Base-by-base conservation (phyloP, 495 filamentous ascomycete genomes). In the Trichoderma reesei region DNA sequence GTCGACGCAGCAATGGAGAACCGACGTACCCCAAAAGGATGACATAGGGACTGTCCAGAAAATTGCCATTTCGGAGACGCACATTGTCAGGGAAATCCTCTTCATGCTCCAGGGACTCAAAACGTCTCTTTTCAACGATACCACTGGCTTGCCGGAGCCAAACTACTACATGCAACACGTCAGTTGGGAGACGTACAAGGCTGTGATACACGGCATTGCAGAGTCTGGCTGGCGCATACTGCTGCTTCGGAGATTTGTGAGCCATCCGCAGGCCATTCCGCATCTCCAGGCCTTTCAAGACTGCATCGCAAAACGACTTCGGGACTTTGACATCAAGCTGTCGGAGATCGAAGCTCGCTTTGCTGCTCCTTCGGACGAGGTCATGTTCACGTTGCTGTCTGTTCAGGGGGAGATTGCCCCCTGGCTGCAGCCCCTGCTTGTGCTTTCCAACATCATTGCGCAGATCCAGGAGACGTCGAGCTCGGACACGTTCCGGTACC, bases 31-130 rank as follows among this genome's bases (percentile, higher is more conserved):
- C 9, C 34, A 61, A 14, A 73, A 71, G 20, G 69, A 76, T 31
- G 65, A 68, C 42, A 66, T 73, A 66, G 67, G 72, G 66, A 68
- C 65, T 67, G 59, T 75, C 62, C 65, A 78, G 68, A 75, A 83
- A 68, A 72, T 73, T 5, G 61, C 76, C 3, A 74, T 95, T 41
- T 86, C 89, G 0, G 91, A 94, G 68, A 75, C 89, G 2, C 88
- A 93, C 63, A 72, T 85, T 5, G 77, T 92, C 39, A 86, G 92
- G 48, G 92, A 98, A 67, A 79, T 84, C 1, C 76, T 96, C 1
- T 92, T 89, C 67, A 93, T 96, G 91, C 82, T 98, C 1, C 80
- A 84, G 39, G 92, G 91, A 0, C 75, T 96, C 20, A 83, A 86
- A 41, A 95, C 90, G 0, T 86, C 84, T 20, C 72, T 96, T 6